Evolutionary conservation across 2,329 filamentous ascomycete genomes (phyloP), one percentile per base, ranked within the genome.

Genomic region (Colletotrichum sansevieriae): DNA sequence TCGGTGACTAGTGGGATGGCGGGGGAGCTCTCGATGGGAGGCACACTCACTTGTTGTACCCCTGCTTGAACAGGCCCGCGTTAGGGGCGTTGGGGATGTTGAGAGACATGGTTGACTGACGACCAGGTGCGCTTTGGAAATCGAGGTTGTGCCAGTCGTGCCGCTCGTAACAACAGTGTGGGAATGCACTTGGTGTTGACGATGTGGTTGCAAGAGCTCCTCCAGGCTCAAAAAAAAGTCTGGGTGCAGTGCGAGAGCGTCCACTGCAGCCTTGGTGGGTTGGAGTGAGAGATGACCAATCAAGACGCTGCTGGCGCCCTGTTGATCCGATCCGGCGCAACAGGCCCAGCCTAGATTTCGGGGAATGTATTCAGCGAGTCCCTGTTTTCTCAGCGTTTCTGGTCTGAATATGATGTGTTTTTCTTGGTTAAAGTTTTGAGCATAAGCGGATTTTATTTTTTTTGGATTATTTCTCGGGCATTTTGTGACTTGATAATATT

Each of bases 81-180:
- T 98, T 97, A 71, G 96, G 96, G 76, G 96, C 95, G 81, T 90
- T 93, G 72, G 96, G 96, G 79, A 99, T 97, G 79, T 94, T 93
- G 80, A 99, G 90, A 83, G 96, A 99, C 96, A 99, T 98, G 75
- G 73, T 78, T 76, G 47, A 54, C 64, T 43, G 46, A 63, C 67
- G 55, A 66, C 62, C 62, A 56, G 25, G 29, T 51, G 25, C 55
- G 62, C 62, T 69, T 61, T n/a, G 37, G 25, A n/a, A 15, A 56
- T 66, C 55, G 51, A 55, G 33, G 47, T 37, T 39, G 5, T 43
- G 51, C 44, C 55, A 49, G 66, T 69, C 66, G 63, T 49, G 47
- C 58, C 33, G 62, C 29, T 65, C 55, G 57, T 46, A 69, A 69
- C 43, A 56, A 57, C 58, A 54, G 65, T 47, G 62, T 65, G 51